Percentiles rank a stretch among this genome's conserved stretches.
phyloP scores from a whole-genome alignment of 495 filamentous ascomycete species.

The Thozetella sp. region DNA sequence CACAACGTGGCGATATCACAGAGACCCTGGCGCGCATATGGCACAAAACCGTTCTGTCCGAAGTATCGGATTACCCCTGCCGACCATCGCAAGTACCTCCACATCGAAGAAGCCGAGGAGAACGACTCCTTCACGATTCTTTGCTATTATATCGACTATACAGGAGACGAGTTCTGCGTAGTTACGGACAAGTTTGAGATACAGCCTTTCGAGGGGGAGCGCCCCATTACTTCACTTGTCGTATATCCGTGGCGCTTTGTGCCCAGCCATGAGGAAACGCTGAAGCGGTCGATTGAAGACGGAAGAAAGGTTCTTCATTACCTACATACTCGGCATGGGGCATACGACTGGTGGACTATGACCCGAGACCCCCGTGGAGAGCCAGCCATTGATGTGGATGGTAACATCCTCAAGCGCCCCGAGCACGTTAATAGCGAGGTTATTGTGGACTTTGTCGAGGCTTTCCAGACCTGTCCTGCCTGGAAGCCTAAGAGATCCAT shows the following conservation, averaged over 20 bases:
- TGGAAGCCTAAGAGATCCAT: conserved; percentile 23
- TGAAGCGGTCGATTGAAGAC: conserved; percentile 35
- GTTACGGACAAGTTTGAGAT: conserved; percentile 43
- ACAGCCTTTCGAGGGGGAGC: conserved; percentile 52
- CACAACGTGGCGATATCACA: not conserved
- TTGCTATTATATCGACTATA: conserved; percentile 58
- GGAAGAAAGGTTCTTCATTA: conserved; percentile 48
- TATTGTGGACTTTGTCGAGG: conserved; percentile 50
- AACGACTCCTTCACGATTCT: no score
- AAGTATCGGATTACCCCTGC: not conserved
- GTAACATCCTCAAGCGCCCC: conserved; percentile 22
- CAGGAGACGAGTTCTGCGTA: conserved; percentile 58
- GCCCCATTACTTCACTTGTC: conserved; percentile 51
- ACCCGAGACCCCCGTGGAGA: conserved; percentile 19
- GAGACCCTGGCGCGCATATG: conserved; percentile 7
- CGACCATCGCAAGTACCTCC: not conserved
- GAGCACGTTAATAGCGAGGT: conserved; percentile 48
- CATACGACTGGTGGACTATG: conserved; percentile 40
- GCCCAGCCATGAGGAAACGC: conserved; percentile 36
- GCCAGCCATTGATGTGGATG: conserved; percentile 14
- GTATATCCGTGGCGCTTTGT: conserved; percentile 62
- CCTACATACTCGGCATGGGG: conserved; percentile 43
- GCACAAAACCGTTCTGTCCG: not conserved
- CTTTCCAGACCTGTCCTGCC: conserved; percentile 31
- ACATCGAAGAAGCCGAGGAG: conserved; percentile 7